Percentiles rank a stretch among this genome's conserved stretches.
phyloP scores from a whole-genome alignment of 1,284 basidiomycete genomes.

The Peniophora sp. region DNA sequence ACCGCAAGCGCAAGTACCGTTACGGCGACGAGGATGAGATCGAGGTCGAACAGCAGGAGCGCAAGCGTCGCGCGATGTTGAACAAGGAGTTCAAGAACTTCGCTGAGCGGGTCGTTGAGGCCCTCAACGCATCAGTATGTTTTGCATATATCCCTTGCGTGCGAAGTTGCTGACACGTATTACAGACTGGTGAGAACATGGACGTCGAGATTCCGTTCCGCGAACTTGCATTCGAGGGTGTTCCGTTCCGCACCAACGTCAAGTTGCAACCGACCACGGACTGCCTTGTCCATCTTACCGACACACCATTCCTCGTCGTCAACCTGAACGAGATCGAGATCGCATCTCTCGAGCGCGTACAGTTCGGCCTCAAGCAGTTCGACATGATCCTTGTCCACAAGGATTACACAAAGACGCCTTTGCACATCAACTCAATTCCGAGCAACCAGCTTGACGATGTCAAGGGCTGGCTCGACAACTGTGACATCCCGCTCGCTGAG shows the following conservation, averaged over 20 bases:
- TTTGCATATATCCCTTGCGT: not conserved
- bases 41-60: slow-evolving; percentile 97
- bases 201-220: slow-evolving; percentile 97
- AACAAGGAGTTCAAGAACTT: slow-evolving; percentile 97
- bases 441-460: slow-evolving; percentile 87
- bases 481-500: slow-evolving; percentile 94
- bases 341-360: slow-evolving; percentile 94
- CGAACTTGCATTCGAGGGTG: slow-evolving; percentile 95
- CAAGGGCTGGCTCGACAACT: slow-evolving; percentile 97
- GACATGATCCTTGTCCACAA: slow-evolving; percentile 96
- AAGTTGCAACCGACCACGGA: slow-evolving; percentile 95
- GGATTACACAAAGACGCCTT: slow-evolving; percentile 87
- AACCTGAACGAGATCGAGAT: slow-evolving; percentile 95
- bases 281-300: slow-evolving; percentile 92
- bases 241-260: slow-evolving; percentile 93
- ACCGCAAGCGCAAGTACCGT: slow-evolving; percentile 93
- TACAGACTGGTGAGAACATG: slow-evolving; percentile 73
- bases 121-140: slow-evolving; percentile 64
- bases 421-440: slow-evolving; percentile 96
- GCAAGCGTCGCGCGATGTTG: slow-evolving; percentile 79
- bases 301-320: slow-evolving; percentile 94
- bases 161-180: not conserved
- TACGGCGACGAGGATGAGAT: slow-evolving; percentile 99
- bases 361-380: slow-evolving; percentile 95
- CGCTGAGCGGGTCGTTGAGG: slow-evolving; percentile 89